Conservation (phyloP, 2,329 filamentous ascomycete species). For the Onygena corvina region DNA sequence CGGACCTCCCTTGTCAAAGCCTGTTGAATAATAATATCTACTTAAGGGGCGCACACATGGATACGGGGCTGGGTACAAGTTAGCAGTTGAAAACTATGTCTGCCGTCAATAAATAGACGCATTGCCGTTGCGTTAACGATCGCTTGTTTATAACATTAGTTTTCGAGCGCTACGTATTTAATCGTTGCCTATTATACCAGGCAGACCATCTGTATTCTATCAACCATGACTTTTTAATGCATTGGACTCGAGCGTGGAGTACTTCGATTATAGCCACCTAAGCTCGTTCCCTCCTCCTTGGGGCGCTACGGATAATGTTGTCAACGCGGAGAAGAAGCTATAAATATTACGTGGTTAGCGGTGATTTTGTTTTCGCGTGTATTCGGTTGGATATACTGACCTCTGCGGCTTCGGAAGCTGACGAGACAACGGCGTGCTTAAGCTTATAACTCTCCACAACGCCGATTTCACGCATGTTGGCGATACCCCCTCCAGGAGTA, state of each 20-base stretch:
- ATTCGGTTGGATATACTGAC: slow-evolving; percentile 42
- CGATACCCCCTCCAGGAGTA: slow-evolving; percentile 79
- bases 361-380: not conserved
- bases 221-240: not conserved
- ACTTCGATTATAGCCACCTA: slow-evolving; percentile 25
- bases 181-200: not conserved
- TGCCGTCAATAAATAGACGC: too few species aligned
- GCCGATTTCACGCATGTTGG: slow-evolving; percentile 89
- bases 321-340: slow-evolving; percentile 85
- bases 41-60: too few species aligned
- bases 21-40: too few species aligned
- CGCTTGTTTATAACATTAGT: not conserved
- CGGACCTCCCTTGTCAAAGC: too few species aligned
- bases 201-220: not conserved
- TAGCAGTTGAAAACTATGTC: too few species aligned
- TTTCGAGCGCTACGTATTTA: not conserved
- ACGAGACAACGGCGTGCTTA: slow-evolving; percentile 94
- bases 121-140: too few species aligned
- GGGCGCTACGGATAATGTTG: slow-evolving; percentile 92
- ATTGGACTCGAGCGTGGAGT: not conserved
- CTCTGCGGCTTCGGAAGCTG: slow-evolving; percentile 91
- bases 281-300: slow-evolving; percentile 67
- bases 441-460: slow-evolving; percentile 98
- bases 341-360: slow-evolving; percentile 15
- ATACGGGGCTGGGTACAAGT: too few species aligned